Base-by-base conservation (phyloP, 108 stramenopile genomes). In the Cylindrotheca fusiformis region DNA sequence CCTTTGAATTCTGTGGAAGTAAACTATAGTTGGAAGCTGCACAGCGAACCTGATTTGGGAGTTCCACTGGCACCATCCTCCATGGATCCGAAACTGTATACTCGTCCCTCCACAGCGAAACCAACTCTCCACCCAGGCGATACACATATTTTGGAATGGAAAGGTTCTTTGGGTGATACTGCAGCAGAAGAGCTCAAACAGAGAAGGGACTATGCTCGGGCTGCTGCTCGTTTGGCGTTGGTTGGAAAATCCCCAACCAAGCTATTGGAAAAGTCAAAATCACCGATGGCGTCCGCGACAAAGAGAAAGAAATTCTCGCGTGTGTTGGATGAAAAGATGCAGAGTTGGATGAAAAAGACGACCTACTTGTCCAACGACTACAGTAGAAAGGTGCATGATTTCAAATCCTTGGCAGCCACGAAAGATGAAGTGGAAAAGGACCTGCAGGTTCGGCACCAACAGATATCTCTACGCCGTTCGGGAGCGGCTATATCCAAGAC, bases 291-390 rank as follows among this genome's bases (percentile, higher is more conserved):
- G 21, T 28, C 63, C 1, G 20, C 67, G 4, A 6, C 53, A 1
- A 28, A 32, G 8, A 83, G 80, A 70, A 78, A 85, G 68, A 73
- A 72, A 12, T 78, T 90, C 48, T 90, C 88, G 28, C 92, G 92
- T 55, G 86, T 94, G 12, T 57, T 94, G 56, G 74, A 94, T 54
- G 87, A 90, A 50, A 75, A 58, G 1, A 78, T 85, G 74, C 79
- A 78, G 53, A 83, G 82, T 51, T 90, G 83, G 75, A 94, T 94
- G 92, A 94, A 90, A 44, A 90, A 88, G 79, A 90, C 88, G 1
- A 94, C 89, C 8, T 94, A 94, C 52, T 68, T 94, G 22, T 82
- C 87, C 61, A 94, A 94, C 60, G 88, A 90, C 71, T 75, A 86
- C 45, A 77, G 78, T 33, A 63, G 80, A 33, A 77, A 71, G 19